phyloP scores from a whole-genome alignment of 192 early-diverging fungal genomes.

The Mortierella alpina region DNA sequence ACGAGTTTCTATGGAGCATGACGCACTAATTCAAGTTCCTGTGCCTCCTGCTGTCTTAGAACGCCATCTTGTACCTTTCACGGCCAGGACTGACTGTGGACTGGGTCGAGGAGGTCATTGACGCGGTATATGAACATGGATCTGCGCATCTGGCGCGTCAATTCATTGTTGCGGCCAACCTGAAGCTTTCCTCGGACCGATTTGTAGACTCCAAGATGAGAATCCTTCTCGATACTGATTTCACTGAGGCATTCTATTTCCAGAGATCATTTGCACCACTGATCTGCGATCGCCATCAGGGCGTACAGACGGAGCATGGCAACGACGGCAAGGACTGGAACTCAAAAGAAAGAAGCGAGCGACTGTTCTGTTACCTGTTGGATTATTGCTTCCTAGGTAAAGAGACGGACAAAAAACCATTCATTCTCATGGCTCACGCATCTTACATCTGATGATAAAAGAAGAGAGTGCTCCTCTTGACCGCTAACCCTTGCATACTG shows the following conservation, averaged over 20 bases:
- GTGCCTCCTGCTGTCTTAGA: slow-evolving; percentile 7
- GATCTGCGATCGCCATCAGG: background rate
- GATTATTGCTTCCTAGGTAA: slow-evolving; percentile 44
- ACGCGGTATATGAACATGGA: slow-evolving; percentile 27
- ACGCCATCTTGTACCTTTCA: slow-evolving; percentile 40
- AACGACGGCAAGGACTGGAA: background rate
- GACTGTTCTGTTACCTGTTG: slow-evolving; percentile 20
- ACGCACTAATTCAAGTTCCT: background rate
- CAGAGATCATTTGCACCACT: slow-evolving; percentile 16
- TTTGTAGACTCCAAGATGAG: slow-evolving; percentile 44
- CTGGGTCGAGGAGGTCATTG: slow-evolving; percentile 50
- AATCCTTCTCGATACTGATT: slow-evolving; percentile 28
- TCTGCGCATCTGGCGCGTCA: slow-evolving; percentile 35
- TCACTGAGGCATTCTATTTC: slow-evolving; percentile 44
- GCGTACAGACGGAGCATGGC: background rate
- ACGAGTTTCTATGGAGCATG: background rate
- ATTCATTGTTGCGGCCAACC: slow-evolving; percentile 32
- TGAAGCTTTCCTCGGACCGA: slow-evolving; percentile 24
- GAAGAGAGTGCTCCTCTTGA: no score
- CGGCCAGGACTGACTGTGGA: slow-evolving; percentile 45
- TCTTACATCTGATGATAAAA: no score
- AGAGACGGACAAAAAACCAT: background rate
- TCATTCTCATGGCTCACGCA: background rate
- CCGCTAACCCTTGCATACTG: background rate
- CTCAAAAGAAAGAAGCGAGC: background rate